Evolutionary conservation across 2,329 filamentous ascomycete species (phyloP).

Genomic region (Fusarium dlaminii): DNA sequence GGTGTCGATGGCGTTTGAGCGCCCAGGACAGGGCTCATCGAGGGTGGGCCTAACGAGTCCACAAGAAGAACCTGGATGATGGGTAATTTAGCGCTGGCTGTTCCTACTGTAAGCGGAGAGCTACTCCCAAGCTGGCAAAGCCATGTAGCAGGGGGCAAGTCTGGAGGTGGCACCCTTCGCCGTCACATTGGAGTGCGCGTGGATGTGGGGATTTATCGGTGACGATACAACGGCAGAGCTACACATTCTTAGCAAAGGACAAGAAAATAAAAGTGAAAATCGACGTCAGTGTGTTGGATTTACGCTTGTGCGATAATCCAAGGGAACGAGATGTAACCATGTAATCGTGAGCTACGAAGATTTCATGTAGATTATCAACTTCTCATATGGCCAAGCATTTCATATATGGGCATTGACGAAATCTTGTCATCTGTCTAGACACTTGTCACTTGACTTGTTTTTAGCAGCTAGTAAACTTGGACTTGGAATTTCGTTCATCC

Average conservation of each 20-base stretch:
- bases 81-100: conserved; percentile 21
- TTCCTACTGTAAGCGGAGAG: conserved; percentile 12
- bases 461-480: not conserved
- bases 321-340: not conserved
- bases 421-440: not conserved
- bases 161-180: conserved; percentile 37
- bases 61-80: conserved; percentile 32
- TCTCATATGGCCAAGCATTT: not conserved
- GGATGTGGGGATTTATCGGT: conserved; percentile 22
- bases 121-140: conserved; percentile 30
- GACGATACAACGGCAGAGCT: conserved; percentile 18
- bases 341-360: not conserved
- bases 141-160: conserved; percentile 18
- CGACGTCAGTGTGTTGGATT: not conserved
- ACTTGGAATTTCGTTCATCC: not conserved
- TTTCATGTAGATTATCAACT: not conserved
- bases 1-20: conserved; percentile 33
- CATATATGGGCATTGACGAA: conserved; percentile 6
- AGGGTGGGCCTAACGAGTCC: conserved; percentile 35
- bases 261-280: not conserved
- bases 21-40: conserved; percentile 1
- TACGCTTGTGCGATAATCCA: not conserved
- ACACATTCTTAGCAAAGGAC: not conserved
- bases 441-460: not conserved
- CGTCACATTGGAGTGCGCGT: conserved; percentile 29